These are phyloP conservation scores for Arabidopsis hybrid DNA, from an alignment of 441 rosid genomes.

Conservation along the genomic window DNA sequence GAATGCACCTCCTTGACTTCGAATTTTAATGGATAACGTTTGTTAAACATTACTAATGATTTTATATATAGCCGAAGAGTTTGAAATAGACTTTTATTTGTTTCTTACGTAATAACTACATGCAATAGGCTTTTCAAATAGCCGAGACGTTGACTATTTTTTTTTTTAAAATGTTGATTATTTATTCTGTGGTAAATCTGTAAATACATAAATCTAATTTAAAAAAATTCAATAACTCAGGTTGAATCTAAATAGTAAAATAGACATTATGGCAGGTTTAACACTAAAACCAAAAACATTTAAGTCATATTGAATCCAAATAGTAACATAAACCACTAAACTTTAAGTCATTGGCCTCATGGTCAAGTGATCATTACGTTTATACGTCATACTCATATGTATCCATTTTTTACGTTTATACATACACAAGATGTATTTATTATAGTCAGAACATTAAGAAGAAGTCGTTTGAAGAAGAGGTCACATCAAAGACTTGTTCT, in stretches of 20 bases:
- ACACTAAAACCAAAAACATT: not conserved
- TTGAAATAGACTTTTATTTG: not conserved
- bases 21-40: not conserved
- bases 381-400: not conserved
- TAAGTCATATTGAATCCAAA: not conserved
- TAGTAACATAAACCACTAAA: not conserved
- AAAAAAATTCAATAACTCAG: not conserved
- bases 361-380: not conserved
- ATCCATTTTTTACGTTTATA: not conserved
- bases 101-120: not conserved
- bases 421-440: not conserved
- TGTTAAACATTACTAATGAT: not conserved
- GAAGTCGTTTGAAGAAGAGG: not conserved
- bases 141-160: too few species aligned
- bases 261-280: not conserved
- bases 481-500: not conserved
- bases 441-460: not conserved
- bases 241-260: not conserved
- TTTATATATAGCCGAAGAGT: not conserved
- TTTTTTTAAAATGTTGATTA: not conserved
- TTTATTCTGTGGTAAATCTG: not conserved
- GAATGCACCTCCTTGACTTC: not conserved
- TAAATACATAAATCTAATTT: not conserved
- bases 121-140: not conserved
- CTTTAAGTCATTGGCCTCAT: not conserved